Evolutionary conservation across 495 filamentous ascomycete genomes (phyloP).

Genomic region (Penicillium cinerascens): DNA sequence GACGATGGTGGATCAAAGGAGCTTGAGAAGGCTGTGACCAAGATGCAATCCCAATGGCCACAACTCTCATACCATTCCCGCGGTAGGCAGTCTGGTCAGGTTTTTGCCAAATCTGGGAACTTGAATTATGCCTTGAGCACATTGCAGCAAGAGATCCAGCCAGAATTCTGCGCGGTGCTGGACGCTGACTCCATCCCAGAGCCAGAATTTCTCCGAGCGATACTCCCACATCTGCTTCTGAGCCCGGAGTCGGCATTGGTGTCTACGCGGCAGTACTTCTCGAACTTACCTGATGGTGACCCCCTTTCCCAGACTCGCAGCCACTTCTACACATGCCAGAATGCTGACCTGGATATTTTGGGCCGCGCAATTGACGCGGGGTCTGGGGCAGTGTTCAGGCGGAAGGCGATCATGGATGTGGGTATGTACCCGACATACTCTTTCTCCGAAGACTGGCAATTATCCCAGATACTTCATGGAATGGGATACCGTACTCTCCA

Average conservation of each 20-base stretch:
- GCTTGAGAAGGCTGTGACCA: slow-evolving; percentile 29
- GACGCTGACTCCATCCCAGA: slow-evolving; percentile 47
- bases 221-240: slow-evolving; percentile 45
- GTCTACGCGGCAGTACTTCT: slow-evolving; percentile 44
- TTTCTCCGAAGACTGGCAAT: slow-evolving; percentile 49
- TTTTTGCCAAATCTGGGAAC: slow-evolving; percentile 54
- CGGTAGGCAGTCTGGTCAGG: slow-evolving; percentile 34
- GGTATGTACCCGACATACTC: slow-evolving; percentile 49
- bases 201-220: slow-evolving; percentile 47
- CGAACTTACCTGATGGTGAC: slow-evolving; percentile 49
- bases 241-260: slow-evolving; percentile 31
- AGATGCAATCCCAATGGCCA: slow-evolving; percentile 24
- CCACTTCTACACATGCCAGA: slow-evolving; percentile 40
- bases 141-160: slow-evolving; percentile 37
- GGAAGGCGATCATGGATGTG: slow-evolving; percentile 39
- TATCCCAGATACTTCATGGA: slow-evolving; percentile 43
- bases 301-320: slow-evolving; percentile 44
- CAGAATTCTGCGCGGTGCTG: slow-evolving; percentile 36
- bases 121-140: slow-evolving; percentile 48
- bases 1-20: slow-evolving; percentile 46
- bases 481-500: slow-evolving; percentile 43
- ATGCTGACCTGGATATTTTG: slow-evolving; percentile 27
- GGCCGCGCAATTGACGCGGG: slow-evolving; percentile 36
- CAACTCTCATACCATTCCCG: slow-evolving; percentile 48
- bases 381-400: slow-evolving; percentile 49